Conservation (phyloP, 306 rosid species). For the Acmispon strigosus region DNA sequence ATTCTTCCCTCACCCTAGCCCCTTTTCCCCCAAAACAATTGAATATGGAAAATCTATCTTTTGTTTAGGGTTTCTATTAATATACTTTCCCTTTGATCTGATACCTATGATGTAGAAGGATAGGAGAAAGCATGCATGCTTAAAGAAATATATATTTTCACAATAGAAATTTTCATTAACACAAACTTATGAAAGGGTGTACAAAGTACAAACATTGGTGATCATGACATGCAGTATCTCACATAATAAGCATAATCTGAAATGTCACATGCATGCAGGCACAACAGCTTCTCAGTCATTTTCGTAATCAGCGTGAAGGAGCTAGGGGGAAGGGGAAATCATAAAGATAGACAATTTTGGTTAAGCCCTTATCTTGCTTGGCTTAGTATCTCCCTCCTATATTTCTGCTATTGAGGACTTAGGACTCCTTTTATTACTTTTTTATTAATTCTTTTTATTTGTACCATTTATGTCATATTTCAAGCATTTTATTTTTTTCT, state of each 20-base stretch:
- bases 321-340: conserved; percentile 60
- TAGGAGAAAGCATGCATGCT: conserved; percentile 1
- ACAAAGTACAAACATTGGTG: background rate
- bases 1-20: background rate
- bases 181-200: background rate
- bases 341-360: conserved; percentile 35
- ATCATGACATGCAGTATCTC: background rate
- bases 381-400: background rate
- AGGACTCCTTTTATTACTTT: conserved; percentile 26
- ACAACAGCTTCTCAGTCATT: conserved; percentile 90
- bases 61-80: background rate
- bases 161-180: background rate
- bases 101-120: background rate
- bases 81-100: background rate
- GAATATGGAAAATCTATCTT: background rate
- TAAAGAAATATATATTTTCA: background rate
- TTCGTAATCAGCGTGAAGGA: conserved; percentile 84
- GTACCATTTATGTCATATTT: conserved; percentile 19
- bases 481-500: background rate
- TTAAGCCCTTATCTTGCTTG: conserved; percentile 18
- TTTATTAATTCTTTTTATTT: conserved; percentile 23
- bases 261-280: conserved; percentile 56
- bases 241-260: background rate
- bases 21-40: too few species aligned
- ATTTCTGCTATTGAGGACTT: background rate